These are phyloP conservation scores for Capronia americana DNA, from an alignment of 2,329 filamentous ascomycete species.

Conservation along the genomic window DNA sequence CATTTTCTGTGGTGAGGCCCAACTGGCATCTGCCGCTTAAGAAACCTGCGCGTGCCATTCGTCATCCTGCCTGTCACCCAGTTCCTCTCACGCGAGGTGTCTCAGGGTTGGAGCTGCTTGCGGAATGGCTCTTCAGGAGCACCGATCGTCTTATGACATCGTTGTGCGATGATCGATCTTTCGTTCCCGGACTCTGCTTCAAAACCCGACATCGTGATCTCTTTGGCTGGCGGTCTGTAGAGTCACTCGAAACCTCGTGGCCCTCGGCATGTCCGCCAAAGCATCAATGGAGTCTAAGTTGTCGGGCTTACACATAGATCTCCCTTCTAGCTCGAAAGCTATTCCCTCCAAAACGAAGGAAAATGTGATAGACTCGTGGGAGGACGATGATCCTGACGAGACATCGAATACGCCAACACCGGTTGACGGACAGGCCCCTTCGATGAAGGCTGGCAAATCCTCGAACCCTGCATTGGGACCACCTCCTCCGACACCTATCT, in stretches of 20 bases:
- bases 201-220: neutral
- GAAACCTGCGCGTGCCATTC: conserved; percentile 10
- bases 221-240: neutral
- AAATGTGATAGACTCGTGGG: conserved; percentile 73
- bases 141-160: conserved; percentile 27
- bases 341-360: conserved; percentile 42
- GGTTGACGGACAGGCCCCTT: conserved; percentile 27
- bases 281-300: conserved; percentile 36
- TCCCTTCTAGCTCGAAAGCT: conserved; percentile 37
- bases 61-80: neutral
- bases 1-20: conserved; percentile 1
- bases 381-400: conserved; percentile 49
- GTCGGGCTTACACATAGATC: conserved; percentile 33
- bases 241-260: neutral
- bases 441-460: conserved; percentile 29
- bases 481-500: conserved; percentile 72
- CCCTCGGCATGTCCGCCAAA: conserved; percentile 13
- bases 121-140: conserved; percentile 15
- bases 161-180: conserved; percentile 16
- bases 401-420: conserved; percentile 37
- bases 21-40: conserved; percentile 12
- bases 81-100: conserved; percentile 16
- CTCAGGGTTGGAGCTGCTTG: conserved; percentile 17
- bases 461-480: conserved; percentile 47
- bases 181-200: conserved; percentile 15